These are phyloP conservation scores for Polytrichum commune DNA, from an alignment of 225 moss, liverwort and hornwort species.

Conservation along the genomic window DNA sequence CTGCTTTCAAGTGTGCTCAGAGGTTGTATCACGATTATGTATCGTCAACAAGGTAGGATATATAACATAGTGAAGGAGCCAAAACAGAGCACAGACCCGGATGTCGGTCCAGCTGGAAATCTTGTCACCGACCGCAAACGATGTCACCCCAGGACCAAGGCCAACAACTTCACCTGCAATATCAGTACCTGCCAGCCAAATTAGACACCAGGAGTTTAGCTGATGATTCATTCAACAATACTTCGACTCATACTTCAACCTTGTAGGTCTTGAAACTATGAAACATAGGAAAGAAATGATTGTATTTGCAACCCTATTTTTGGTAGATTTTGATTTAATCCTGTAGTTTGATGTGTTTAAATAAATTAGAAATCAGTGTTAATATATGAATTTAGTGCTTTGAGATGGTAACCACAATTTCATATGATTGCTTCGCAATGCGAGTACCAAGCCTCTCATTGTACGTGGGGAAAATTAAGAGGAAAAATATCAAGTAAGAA, in stretches of 20 bases:
- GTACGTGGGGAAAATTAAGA: not conserved
- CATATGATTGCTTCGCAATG: not conserved
- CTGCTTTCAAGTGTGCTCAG: too few species aligned
- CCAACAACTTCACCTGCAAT: conserved; percentile 53
- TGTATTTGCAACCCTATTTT: too few species aligned
- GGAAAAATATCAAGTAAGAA: not conserved
- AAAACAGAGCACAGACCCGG: conserved; percentile 7
- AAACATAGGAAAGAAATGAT: too few species aligned
- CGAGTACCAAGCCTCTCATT: not conserved
- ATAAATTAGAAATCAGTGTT: too few species aligned
- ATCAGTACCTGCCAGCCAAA: conserved; percentile 32
- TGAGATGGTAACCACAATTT: not conserved
- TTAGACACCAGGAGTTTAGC: too few species aligned
- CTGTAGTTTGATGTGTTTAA: too few species aligned
- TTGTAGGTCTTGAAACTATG: not conserved
- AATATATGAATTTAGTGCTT: not conserved
- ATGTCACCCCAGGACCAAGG: conserved; percentile 38
- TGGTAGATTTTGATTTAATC: too few species aligned
- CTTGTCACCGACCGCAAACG: conserved; percentile 43
- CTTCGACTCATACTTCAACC: too few species aligned
- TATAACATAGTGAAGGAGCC: too few species aligned
- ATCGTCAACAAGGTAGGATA: too few species aligned
- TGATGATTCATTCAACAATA: too few species aligned
- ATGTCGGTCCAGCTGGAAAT: conserved; percentile 24
- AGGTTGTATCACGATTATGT: too few species aligned